Evolutionary conservation across 345 rosid species (phyloP).

Genomic region (Toxicodendron radicans): DNA sequence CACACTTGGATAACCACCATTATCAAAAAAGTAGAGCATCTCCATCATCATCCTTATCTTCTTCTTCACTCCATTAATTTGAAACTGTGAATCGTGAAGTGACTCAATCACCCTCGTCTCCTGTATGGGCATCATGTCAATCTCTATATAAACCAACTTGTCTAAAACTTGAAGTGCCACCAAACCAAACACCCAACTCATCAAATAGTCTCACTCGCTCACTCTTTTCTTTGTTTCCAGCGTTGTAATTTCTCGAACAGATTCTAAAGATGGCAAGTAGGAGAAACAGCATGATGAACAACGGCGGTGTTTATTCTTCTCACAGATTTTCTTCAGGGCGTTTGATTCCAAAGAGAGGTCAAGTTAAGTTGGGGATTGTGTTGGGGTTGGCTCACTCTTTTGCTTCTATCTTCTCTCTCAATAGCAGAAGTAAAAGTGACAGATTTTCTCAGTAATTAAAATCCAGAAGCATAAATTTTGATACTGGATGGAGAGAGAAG

Average conservation of each 20-base stretch:
- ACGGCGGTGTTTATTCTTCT: not conserved
- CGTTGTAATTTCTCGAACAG: too few relatives aligned
- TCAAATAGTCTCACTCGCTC: not conserved
- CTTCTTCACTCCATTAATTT: not conserved
- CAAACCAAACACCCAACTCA: not conserved
- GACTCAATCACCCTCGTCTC: not conserved
- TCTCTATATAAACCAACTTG: not conserved
- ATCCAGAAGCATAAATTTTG: not conserved
- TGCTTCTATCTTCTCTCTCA: constrained; percentile 41
- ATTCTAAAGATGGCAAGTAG: constrained; percentile 1
- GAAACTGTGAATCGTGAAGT: not conserved
- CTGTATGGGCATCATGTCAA: not conserved
- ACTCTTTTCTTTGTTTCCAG: not conserved
- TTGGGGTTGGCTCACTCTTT: constrained; percentile 49
- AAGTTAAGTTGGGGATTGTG: constrained; percentile 44
- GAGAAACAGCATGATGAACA: constrained; percentile 6
- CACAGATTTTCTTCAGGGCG: constrained; percentile 22
- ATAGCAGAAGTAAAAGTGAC: not conserved
- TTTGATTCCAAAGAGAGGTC: constrained; percentile 50
- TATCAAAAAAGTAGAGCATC: not conserved
- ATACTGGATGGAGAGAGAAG: not conserved
- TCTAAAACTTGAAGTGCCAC: not conserved
- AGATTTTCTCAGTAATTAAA: not conserved
- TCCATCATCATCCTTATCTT: not conserved
- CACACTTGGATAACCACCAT: not conserved